These are phyloP conservation scores for Schizosaccharomyces octosporus DNA, from an alignment of 805 yeast genomes.

Conservation along the genomic window DNA sequence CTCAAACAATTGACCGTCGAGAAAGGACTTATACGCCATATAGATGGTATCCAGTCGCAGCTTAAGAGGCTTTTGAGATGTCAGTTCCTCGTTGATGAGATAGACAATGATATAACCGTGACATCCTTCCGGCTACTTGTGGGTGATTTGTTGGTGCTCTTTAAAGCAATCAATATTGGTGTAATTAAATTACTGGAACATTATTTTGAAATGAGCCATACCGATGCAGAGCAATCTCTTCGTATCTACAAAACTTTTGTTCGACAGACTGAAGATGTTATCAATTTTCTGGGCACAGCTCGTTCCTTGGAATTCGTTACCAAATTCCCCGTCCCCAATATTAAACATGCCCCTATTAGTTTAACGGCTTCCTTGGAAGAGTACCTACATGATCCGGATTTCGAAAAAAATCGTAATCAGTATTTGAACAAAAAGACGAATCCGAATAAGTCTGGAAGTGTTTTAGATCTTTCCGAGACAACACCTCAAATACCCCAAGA, in stretches of 20 bases:
- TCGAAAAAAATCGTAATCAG: constrained; percentile 55
- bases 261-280: constrained; percentile 64
- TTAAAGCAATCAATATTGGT: constrained; percentile 83
- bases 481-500: neutral
- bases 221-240: constrained; percentile 69
- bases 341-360: constrained; percentile 91
- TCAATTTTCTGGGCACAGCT: constrained; percentile 67
- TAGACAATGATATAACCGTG: constrained; percentile 59
- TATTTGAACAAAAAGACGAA: constrained; percentile 38
- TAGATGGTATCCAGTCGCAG: constrained; percentile 64
- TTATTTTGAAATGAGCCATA: constrained; percentile 72
- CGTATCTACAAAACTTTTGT: constrained; percentile 67
- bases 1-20: constrained; percentile 42
- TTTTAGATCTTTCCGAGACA: neutral
- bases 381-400: constrained; percentile 64
- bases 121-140: constrained; percentile 72
- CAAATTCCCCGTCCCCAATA: constrained; percentile 78
- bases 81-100: constrained; percentile 48
- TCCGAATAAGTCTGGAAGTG: too few species aligned
- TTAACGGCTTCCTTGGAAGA: constrained; percentile 68
- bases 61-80: constrained; percentile 52
- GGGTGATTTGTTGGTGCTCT: constrained; percentile 65
- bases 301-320: constrained; percentile 71
- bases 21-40: constrained; percentile 60
- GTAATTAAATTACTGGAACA: constrained; percentile 82